phyloP scores from a whole-genome alignment of 2,329 filamentous ascomycete genomes.

The Phialocephala sp. region DNA sequence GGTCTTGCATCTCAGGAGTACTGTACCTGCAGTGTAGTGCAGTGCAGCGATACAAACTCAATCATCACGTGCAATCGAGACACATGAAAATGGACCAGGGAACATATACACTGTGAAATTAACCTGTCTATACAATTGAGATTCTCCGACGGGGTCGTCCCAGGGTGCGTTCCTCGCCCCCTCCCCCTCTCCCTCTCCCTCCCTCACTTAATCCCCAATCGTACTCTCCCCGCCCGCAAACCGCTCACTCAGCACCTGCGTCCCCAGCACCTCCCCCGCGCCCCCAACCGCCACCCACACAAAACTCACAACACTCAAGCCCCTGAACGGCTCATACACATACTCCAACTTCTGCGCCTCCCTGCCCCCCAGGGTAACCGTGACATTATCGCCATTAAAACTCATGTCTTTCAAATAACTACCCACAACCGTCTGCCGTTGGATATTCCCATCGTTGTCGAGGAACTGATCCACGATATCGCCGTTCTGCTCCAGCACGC shows the following conservation, averaged over 20 bases:
- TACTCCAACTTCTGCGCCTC: slow-evolving; percentile 58
- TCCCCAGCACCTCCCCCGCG: slow-evolving; percentile 54
- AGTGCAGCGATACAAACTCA: too few species aligned
- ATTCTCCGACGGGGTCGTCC: too few species aligned
- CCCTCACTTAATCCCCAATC: slow-evolving; percentile 45
- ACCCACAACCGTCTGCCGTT: slow-evolving; percentile 51
- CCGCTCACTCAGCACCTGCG: slow-evolving; percentile 57
- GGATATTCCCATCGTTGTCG: slow-evolving; percentile 58
- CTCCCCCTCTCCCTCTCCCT: not conserved
- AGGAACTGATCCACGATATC: slow-evolving; percentile 59
- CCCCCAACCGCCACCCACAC: slow-evolving; percentile 53
- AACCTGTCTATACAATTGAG: not conserved
- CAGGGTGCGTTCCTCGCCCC: too few species aligned
- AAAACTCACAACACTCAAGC: slow-evolving; percentile 52
- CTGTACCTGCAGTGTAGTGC: too few species aligned
- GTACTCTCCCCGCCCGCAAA: slow-evolving; percentile 58
- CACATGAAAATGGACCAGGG: too few species aligned
- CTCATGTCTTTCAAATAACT: slow-evolving; percentile 57
- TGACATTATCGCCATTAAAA: slow-evolving; percentile 59
- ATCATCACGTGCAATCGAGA: too few species aligned
- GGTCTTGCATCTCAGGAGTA: too few species aligned
- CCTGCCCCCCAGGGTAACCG: slow-evolving; percentile 50
- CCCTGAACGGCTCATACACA: slow-evolving; percentile 56
- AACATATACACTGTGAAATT: not conserved
- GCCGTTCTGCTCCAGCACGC: slow-evolving; percentile 60